A percentile compares a stretch with the other conserved stretches of the same genome.
phyloP scores from a whole-genome alignment of 2,329 filamentous ascomycete species.

The Cytospora piceicola region DNA sequence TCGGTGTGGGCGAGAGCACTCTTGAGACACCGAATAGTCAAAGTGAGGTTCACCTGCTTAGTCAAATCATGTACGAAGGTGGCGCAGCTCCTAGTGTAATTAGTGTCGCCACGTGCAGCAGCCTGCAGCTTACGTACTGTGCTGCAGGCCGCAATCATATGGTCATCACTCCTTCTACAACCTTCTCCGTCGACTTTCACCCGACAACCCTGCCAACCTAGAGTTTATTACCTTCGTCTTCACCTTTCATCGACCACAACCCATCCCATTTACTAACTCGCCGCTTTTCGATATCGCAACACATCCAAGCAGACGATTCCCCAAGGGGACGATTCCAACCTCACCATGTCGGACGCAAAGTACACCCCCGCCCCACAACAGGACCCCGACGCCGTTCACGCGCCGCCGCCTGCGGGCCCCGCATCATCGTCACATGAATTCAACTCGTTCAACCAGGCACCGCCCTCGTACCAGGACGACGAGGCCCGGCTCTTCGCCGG shows the following conservation, averaged over 20 bases:
- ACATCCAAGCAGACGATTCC: neutral
- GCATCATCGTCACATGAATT: conserved; percentile 52
- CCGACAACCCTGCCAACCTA: neutral
- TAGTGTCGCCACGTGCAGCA: neutral
- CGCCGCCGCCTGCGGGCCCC: conserved; percentile 74
- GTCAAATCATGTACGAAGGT: neutral
- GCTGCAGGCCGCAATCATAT: neutral
- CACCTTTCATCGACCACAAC: neutral
- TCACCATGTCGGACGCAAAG: conserved; percentile 64
- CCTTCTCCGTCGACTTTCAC: neutral
- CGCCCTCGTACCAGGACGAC: conserved; percentile 58
- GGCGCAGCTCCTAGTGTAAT: neutral
- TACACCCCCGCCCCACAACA: conserved; percentile 83
- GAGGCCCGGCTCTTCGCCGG: conserved; percentile 56
- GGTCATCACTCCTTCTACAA: conserved; percentile 3
- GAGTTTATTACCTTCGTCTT: neutral
- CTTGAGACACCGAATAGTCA: too few relatives aligned
- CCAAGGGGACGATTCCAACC: neutral
- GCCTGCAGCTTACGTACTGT: neutral
- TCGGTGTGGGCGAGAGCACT: too few relatives aligned
- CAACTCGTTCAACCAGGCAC: conserved; percentile 50
- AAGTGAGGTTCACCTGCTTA: neutral
- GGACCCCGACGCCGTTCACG: conserved; percentile 77
- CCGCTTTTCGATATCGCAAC: neutral
- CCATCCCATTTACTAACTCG: neutral